Evolutionary conservation across 345 rosid species (phyloP).

Genomic region (Eucalyptus dawsonii): DNA sequence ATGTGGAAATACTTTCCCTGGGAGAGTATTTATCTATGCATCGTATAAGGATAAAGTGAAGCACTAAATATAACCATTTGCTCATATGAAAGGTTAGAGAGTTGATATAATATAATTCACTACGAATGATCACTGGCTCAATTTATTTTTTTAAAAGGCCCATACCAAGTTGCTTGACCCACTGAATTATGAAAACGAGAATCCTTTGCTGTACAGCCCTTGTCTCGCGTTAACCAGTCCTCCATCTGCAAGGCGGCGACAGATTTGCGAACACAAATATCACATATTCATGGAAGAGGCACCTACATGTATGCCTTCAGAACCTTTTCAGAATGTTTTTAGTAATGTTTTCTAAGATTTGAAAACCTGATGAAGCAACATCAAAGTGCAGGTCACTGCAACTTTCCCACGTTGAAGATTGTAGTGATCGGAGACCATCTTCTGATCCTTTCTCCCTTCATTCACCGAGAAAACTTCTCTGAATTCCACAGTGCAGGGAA

Average conservation of each 20-base stretch:
- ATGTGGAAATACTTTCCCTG: neutral
- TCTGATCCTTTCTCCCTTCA: neutral
- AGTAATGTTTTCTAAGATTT: neutral
- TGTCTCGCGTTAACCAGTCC: neutral
- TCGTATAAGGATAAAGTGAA: neutral
- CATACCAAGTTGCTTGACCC: neutral
- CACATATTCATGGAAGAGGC: neutral
- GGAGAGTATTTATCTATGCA: fast-evolving
- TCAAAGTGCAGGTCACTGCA: neutral
- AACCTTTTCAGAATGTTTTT: neutral
- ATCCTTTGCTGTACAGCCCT: neutral
- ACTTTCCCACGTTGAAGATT: neutral
- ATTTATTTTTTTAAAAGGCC: neutral
- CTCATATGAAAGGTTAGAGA: neutral
- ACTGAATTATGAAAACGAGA: neutral
- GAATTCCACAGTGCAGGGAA: neutral
- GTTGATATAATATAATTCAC: neutral
- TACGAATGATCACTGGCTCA: neutral
- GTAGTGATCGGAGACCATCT: neutral
- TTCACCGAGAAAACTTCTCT: neutral
- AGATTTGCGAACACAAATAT: neutral
- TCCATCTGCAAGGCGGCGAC: neutral
- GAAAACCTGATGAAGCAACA: neutral
- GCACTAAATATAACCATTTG: neutral
- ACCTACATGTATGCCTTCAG: neutral